Base-by-base conservation (phyloP, 768 basidiomycete species). In the Xerocomus potaroensis region DNA sequence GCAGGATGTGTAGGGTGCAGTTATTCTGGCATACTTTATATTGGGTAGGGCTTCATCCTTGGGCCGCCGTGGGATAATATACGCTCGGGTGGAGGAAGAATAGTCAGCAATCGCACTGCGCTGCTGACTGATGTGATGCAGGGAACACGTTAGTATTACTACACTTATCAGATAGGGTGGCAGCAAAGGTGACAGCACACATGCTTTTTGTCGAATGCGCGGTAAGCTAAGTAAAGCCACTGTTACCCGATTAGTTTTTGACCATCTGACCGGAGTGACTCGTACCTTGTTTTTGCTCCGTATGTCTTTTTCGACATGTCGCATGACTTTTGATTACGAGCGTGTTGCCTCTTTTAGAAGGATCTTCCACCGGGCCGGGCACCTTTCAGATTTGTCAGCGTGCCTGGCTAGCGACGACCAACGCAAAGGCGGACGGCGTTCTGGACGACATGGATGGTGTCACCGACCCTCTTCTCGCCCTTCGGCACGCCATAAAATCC, bases 401-500 rank as follows among this genome's bases (percentile, higher is more conserved):
- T 18, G 5, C 31, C 41, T 14, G 19, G 21, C 19, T 15, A 12
- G 14, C 16, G 19, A 21, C 41, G 30, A 16, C 41, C 7, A 41
- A 27, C n/a, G n/a, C 39, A 12, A 18, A 26, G 18, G 19, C 39
- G 22, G 26, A 40, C 18, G 15, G 2, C 40, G 18, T 41, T 27
- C 16, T 40, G 26, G 39, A 27, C 24, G 24, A 5, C 27, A 5
- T 9, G 15, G 16, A 38, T 4, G 51, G 43, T 10, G 30, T 43
- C 16, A 49, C 32, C 15, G 85, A 88, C 57, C 60, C 79, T 19
- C 68, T 89, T 14, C 64, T 79, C 16, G 71, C 72, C 31, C 75
- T 90, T 8, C 77, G 77, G 22, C 72, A 80, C 39, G 76, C 83
- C n/a, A 78, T 88, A 43, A 81, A 77, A 51, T 70, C 74, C 2